Evolutionary conservation across 164 flowering plant genomes (phyloP).

Genomic region (Cinnamomum chago): DNA sequence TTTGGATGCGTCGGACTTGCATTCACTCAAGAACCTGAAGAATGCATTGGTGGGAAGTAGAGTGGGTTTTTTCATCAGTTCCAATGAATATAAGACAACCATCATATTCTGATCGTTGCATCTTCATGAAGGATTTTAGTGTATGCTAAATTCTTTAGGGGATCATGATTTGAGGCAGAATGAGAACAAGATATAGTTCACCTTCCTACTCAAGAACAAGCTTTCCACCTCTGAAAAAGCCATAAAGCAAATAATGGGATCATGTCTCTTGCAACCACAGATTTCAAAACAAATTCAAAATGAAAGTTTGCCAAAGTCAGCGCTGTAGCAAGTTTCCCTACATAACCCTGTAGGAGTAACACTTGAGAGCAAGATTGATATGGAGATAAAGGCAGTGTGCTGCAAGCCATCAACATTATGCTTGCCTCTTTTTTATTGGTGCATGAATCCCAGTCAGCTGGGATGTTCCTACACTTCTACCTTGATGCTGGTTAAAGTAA

Average conservation of each 20-base stretch:
- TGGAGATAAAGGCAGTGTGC: not conserved
- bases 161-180: not conserved
- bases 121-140: not conserved
- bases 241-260: not conserved
- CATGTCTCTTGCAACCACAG: not conserved
- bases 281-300: too few species aligned
- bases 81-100: too few species aligned
- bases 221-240: not conserved
- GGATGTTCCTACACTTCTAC: not conserved
- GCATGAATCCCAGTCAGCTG: not conserved
- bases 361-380: not conserved
- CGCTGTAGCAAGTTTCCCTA: not conserved
- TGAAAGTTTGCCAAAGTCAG: not conserved
- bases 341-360: not conserved
- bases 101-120: too few species aligned
- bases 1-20: too few species aligned
- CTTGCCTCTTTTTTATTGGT: not conserved
- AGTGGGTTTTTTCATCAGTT: too few species aligned
- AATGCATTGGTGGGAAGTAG: too few species aligned
- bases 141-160: not conserved
- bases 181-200: not conserved
- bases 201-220: not conserved
- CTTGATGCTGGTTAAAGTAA: not conserved
- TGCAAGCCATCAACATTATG: not conserved
- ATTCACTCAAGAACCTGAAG: too few species aligned